Conservation (phyloP, 2,329 filamentous ascomycete species). For the Penicillium decumbens region DNA sequence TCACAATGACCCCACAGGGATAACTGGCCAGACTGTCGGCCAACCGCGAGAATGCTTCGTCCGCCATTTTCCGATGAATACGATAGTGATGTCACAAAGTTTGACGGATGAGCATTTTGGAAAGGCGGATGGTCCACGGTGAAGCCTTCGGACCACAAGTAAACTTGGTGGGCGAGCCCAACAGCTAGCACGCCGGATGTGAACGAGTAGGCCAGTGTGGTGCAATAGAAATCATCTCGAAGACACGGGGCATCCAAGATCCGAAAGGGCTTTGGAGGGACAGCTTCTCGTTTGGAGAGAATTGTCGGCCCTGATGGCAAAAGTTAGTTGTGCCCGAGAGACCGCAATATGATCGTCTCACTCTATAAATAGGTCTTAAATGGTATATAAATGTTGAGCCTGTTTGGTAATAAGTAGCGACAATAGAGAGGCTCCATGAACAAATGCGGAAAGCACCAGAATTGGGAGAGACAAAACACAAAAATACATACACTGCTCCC, state of each 20-base stretch:
- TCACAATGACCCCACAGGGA: conserved; percentile 70
- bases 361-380: background rate
- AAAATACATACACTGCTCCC: conserved; percentile 32
- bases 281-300: conserved; percentile 36
- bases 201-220: conserved; percentile 76
- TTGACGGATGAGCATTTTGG: conserved; percentile 46
- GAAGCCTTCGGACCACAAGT: conserved; percentile 77
- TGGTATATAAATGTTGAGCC: conserved; percentile 5
- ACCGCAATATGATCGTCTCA: background rate
- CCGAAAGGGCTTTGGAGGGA: conserved; percentile 73
- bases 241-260: conserved; percentile 83
- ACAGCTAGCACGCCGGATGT: conserved; percentile 74
- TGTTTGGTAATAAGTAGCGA: conserved; percentile 3
- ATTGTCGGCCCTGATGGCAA: conserved; percentile 20
- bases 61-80: conserved; percentile 77
- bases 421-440: background rate
- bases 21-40: conserved; percentile 70
- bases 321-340: conserved; percentile 13
- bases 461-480: background rate
- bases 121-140: conserved; percentile 60
- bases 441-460: background rate
- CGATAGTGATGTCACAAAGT: conserved; percentile 73
- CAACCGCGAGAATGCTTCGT: conserved; percentile 78
- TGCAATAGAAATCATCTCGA: conserved; percentile 96
- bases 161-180: conserved; percentile 72